Percentiles rank a stretch among this genome's conserved stretches.
Evolutionary conservation across 495 filamentous ascomycete genomes (phyloP).

Genomic region (Talaromyces stipitatus): DNA sequence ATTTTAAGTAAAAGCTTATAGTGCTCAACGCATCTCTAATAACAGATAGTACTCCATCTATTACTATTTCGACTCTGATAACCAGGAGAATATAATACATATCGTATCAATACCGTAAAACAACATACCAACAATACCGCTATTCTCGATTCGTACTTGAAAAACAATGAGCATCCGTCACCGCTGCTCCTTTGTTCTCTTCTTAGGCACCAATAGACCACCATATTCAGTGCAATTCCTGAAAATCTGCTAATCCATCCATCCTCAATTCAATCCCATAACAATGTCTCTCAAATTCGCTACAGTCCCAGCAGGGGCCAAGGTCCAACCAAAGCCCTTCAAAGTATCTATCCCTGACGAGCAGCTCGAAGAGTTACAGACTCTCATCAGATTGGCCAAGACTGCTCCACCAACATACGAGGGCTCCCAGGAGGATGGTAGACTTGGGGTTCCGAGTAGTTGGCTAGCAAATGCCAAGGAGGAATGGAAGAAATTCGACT

Average conservation of each 20-base stretch:
- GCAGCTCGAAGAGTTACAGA: conserved; percentile 38
- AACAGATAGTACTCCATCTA: too few species aligned
- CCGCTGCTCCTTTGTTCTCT: too few species aligned
- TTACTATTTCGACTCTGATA: too few species aligned
- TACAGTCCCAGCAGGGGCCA: conserved; percentile 19
- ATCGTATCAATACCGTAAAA: too few species aligned
- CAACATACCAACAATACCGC: too few species aligned
- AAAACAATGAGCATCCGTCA: too few species aligned
- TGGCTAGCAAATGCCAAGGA: conserved; percentile 51
- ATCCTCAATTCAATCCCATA: not conserved
- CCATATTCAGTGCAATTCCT: too few species aligned
- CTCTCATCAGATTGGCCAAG: conserved; percentile 42
- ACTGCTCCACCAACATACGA: conserved; percentile 45
- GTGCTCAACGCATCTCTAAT: too few species aligned
- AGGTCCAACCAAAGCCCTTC: conserved; percentile 25
- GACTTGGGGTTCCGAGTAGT: conserved; percentile 46
- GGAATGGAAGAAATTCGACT: conserved; percentile 44
- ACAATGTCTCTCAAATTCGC: conserved; percentile 22
- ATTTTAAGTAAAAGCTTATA: too few species aligned
- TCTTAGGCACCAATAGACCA: too few species aligned
- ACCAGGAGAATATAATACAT: too few species aligned
- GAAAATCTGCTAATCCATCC: not conserved
- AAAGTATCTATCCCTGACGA: conserved; percentile 34
- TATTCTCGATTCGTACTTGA: too few species aligned
- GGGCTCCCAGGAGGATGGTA: conserved; percentile 25